Evolutionary conservation across 2,329 filamentous ascomycete genomes (phyloP).

Genomic region (Verticillium klebahnii): DNA sequence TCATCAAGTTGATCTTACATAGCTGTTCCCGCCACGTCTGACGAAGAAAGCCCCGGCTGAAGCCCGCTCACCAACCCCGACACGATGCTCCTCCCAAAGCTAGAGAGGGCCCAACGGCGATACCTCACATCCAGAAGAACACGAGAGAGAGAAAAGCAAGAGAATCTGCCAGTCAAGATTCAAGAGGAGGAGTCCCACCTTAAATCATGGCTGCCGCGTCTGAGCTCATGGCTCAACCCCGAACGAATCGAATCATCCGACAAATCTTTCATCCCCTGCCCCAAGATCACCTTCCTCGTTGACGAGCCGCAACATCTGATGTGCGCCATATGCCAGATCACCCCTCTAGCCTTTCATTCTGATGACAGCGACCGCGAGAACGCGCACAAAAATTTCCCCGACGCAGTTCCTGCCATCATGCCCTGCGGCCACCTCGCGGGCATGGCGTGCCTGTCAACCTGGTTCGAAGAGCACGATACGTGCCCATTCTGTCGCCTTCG

Average conservation of each 20-base stretch:
- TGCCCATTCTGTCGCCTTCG: slow-evolving; percentile 30
- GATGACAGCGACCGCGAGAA: background rate
- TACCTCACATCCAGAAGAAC: background rate
- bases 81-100: background rate
- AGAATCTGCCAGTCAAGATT: background rate
- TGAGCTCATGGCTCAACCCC: slow-evolving; percentile 2
- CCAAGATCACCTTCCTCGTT: slow-evolving; percentile 21
- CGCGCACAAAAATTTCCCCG: background rate
- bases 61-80: background rate
- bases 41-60: too few species aligned
- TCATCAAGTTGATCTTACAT: too few species aligned
- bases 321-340: slow-evolving; percentile 21
- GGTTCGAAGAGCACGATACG: slow-evolving; percentile 16
- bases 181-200: background rate
- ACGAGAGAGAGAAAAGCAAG: background rate
- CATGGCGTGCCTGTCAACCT: slow-evolving; percentile 19
- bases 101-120: background rate
- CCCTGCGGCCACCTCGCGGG: slow-evolving; percentile 31
- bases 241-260: background rate
- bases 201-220: background rate
- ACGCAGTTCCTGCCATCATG: slow-evolving; percentile 20
- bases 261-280: slow-evolving; percentile 19
- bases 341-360: slow-evolving; percentile 12
- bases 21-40: too few species aligned
- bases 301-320: slow-evolving; percentile 16